These are phyloP conservation scores for Lipomyces anomalus DNA, from an alignment of 805 yeast genomes.

Conservation along the genomic window DNA sequence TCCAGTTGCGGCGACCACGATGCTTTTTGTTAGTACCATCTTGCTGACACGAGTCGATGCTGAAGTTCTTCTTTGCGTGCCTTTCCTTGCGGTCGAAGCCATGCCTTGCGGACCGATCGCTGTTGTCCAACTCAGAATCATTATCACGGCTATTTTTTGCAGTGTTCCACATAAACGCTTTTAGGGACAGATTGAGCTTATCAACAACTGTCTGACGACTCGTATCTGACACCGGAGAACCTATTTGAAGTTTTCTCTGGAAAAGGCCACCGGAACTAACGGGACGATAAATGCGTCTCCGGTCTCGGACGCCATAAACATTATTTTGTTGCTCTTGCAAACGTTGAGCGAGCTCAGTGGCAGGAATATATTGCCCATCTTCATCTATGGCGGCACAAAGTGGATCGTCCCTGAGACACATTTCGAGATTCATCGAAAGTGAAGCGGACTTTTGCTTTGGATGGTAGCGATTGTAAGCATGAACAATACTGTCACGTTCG, in stretches of 20 bases:
- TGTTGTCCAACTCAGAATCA: background rate
- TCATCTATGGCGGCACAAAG: slow-evolving; percentile 23
- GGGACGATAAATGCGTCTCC: background rate
- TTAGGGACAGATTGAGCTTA: slow-evolving; percentile 18
- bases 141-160: background rate
- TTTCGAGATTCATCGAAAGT: slow-evolving; percentile 3
- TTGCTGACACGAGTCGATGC: background rate
- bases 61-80: background rate
- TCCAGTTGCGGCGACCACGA: background rate
- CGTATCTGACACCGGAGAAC: background rate
- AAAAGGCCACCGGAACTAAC: too few relatives aligned
- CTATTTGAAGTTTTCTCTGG: too few relatives aligned
- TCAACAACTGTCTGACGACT: slow-evolving; percentile 12
- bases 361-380: slow-evolving; percentile 21
- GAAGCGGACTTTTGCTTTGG: slow-evolving; percentile 16
- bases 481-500: too few relatives aligned
- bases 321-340: background rate
- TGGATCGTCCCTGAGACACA: slow-evolving; percentile 15
- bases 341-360: background rate
- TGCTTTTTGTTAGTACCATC: background rate
- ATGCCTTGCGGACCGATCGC: too few relatives aligned
- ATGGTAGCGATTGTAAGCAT: background rate
- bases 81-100: too few relatives aligned
- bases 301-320: background rate
- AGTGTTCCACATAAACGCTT: slow-evolving; percentile 21